Evolutionary conservation across 495 filamentous ascomycete genomes (phyloP), one percentile per base, ranked within the genome.

Genomic region (Filosporella fistucella): DNA sequence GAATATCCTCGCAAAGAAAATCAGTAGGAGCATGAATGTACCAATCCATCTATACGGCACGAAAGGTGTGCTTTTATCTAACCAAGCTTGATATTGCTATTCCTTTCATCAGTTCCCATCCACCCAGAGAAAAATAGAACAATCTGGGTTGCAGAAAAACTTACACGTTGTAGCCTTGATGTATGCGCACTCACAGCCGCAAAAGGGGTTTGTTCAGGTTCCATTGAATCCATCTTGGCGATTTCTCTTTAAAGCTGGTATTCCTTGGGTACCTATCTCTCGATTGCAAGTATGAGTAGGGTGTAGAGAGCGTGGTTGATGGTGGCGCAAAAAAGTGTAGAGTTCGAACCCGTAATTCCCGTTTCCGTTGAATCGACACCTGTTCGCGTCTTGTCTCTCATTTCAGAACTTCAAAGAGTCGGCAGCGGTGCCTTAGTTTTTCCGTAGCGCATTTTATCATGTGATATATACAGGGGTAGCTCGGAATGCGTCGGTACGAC

Each of bases 61-160:
- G 64, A 82, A 94, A 7, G 93, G 93, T 1, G 90, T 95, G 29
- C 82, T 87, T 64, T 89, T 85, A 69, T 98, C 93, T 40, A 98
- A 84, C 51, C 88, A 89, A 44, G 88, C 74, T 86, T 98, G 93
- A 66, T 94, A 98, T 77, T 90, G 77, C 91, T 97, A 59, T 46
- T 51, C 47, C 35, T 45, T 58, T 42, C 39, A 6, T 16, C 12
- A 29, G 36, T 30, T 1, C 9, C 13, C 11, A 40, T 25, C n/a
- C 32, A 44, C 53, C 48, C 1, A 26, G 26, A n/a, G n/a, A n/a
- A n/a, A n/a, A n/a, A 26, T 16, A 2, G 41, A 10, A 17, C n/a
- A 18, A 16, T 22, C 18, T 17, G 25, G 29, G 13, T 9, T 36
- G 6, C 4, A 10, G 6, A n/a, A 22, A 18, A 26, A 72, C 82